phyloP scores from a whole-genome alignment of 441 rosid species.

The Adansonia grandidieri region DNA sequence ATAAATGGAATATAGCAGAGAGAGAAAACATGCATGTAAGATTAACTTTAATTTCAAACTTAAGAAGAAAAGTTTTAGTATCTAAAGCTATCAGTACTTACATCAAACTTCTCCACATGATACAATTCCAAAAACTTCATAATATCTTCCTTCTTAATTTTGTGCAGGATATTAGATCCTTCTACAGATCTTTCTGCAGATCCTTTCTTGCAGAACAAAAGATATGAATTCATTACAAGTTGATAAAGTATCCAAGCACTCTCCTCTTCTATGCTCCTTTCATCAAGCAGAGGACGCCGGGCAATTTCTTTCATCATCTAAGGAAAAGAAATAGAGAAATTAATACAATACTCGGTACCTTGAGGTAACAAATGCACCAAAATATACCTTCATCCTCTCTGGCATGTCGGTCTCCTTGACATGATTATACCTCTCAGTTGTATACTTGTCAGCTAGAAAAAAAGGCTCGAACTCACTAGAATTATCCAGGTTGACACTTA shows the following conservation, averaged over 20 bases:
- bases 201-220: conserved; percentile 44
- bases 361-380: background rate
- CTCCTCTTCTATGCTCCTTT: conserved; percentile 58
- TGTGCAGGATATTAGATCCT: background rate
- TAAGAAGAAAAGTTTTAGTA: background rate
- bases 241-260: conserved; percentile 73
- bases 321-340: conserved; percentile 20
- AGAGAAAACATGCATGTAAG: conserved; percentile 5
- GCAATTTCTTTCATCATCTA: conserved; percentile 75
- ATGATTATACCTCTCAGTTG: conserved; percentile 82
- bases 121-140: conserved; percentile 65
- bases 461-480: conserved; percentile 88
- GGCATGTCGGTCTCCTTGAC: conserved; percentile 78
- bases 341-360: background rate
- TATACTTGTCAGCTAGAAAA: conserved; percentile 80
- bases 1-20: conserved; percentile 74
- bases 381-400: conserved; percentile 86
- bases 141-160: conserved; percentile 43
- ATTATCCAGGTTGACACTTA: conserved; percentile 26
- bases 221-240: conserved; percentile 50
- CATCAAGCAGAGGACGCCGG: conserved; percentile 62
- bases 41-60: background rate
- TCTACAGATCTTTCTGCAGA: conserved; percentile 40
- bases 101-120: conserved; percentile 89
- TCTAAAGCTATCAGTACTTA: conserved; percentile 39